A percentile compares a stretch with the other conserved stretches of the same genome.
These are phyloP conservation scores for Cytospora piceae DNA, from an alignment of 2,329 filamentous ascomycete genomes.

Conservation along the genomic window DNA sequence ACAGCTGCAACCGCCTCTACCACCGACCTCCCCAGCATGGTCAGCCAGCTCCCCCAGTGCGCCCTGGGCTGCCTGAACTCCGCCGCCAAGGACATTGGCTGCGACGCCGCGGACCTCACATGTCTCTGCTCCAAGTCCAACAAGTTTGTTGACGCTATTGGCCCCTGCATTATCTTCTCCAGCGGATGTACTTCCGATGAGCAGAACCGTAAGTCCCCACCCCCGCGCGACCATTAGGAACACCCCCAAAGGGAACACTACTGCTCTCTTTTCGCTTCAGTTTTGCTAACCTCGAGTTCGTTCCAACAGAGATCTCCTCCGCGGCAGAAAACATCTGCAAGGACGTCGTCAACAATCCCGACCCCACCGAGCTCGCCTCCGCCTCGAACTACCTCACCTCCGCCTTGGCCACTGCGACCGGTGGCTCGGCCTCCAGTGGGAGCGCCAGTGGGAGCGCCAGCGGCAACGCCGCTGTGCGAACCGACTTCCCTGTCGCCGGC, in stretches of 20 bases:
- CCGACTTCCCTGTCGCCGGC: slow-evolving; percentile 13
- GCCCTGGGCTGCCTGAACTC: slow-evolving; percentile 34
- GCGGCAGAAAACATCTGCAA: slow-evolving; percentile 22
- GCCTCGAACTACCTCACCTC: slow-evolving; percentile 26
- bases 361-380: slow-evolving; percentile 22
- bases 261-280: background rate
- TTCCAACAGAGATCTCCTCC: slow-evolving; percentile 15
- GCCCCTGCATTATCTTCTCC: slow-evolving; percentile 31
- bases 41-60: slow-evolving; percentile 36
- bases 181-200: slow-evolving; percentile 22
- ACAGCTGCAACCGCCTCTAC: slow-evolving; percentile 17
- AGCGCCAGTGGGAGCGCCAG: slow-evolving; percentile 3
- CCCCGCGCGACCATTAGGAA: background rate
- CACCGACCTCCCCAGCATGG: slow-evolving; percentile 31
- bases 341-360: slow-evolving; percentile 19
- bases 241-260: background rate
- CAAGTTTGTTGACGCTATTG: slow-evolving; percentile 29
- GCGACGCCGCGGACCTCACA: slow-evolving; percentile 33
- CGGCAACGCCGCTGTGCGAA: slow-evolving; percentile 19
- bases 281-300: background rate
- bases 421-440: background rate
- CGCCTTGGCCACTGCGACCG: slow-evolving; percentile 17
- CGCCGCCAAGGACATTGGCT: slow-evolving; percentile 32
- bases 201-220: slow-evolving; percentile 20
- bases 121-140: slow-evolving; percentile 34